A percentile compares a stretch with the other conserved stretches of the same genome.
phyloP scores from a whole-genome alignment of 768 basidiomycete genomes.

The Bullera alba region DNA sequence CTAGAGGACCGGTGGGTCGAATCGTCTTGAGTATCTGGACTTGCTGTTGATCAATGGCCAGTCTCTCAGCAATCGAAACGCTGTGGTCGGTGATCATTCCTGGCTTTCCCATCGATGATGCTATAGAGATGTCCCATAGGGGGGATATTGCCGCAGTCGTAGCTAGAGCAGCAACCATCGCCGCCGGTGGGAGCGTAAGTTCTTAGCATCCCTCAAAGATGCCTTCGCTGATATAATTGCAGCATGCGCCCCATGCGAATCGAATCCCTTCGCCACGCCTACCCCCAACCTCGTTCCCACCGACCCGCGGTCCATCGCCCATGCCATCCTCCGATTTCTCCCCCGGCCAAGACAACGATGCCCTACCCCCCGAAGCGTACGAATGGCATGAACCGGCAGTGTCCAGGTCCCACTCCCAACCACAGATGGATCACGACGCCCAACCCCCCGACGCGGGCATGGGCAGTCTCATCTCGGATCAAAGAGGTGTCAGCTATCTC shows the following conservation, averaged over 20 bases:
- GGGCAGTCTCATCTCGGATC: not conserved
- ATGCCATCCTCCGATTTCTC: no score
- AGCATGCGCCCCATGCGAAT: no score
- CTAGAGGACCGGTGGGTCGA: conserved; percentile 7
- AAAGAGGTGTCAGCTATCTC: conserved; percentile 5
- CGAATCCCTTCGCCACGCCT: no score
- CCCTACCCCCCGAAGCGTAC: not conserved
- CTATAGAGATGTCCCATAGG: not conserved
- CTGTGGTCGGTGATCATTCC: conserved; percentile 6
- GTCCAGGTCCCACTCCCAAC: not conserved
- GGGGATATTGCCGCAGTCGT: no score
- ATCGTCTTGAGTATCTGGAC: not conserved
- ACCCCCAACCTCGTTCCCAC: no score
- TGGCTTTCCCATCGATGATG: not conserved
- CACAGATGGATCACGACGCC: not conserved
- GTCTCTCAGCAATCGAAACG: conserved; percentile 1
- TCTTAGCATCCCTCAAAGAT: no score
- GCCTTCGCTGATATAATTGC: no score
- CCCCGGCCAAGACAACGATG: not conserved
- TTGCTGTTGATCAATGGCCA: not conserved
- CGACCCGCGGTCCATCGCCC: no score
- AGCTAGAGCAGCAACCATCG: no score
- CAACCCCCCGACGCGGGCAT: conserved; percentile 4
- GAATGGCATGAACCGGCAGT: not conserved
- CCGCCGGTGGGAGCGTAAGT: no score